A percentile compares a stretch with the other conserved stretches of the same genome.
Evolutionary conservation across 1,139 yeast genomes (phyloP).

Genomic region (Pichia sp.): DNA sequence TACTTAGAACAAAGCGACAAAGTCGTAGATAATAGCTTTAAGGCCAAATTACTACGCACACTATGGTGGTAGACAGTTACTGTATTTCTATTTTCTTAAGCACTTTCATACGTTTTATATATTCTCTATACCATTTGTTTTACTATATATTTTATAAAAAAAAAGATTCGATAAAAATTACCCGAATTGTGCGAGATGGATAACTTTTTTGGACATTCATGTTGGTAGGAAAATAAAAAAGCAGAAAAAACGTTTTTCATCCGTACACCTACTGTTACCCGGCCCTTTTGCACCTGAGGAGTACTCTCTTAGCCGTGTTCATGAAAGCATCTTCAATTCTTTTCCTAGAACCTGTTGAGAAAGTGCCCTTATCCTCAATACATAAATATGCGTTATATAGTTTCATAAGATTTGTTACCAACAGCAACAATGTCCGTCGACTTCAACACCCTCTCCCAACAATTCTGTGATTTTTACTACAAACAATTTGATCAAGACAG

Average conservation of each 20-base stretch:
- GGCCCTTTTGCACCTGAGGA: background rate
- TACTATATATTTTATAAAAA: too few relatives aligned
- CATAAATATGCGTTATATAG: background rate
- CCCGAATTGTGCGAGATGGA: too few relatives aligned
- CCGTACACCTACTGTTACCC: slow-evolving; percentile 4
- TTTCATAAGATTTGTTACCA: background rate
- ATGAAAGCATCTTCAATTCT: background rate
- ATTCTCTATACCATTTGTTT: background rate
- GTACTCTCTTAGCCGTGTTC: slow-evolving; percentile 3
- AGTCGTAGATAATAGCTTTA: slow-evolving; percentile 1
- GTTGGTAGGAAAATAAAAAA: background rate
- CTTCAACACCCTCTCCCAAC: slow-evolving; percentile 68
- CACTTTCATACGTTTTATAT: background rate
- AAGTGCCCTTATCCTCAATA: background rate
- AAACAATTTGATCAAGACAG: slow-evolving; percentile 93
- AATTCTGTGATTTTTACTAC: slow-evolving; percentile 92
- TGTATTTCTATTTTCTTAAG: background rate
- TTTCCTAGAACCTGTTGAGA: background rate
- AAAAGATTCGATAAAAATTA: too few relatives aligned
- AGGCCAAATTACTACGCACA: background rate
- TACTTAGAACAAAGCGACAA: slow-evolving; percentile 1
- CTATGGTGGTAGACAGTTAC: slow-evolving; percentile 1
- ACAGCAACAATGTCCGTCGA: slow-evolving; percentile 45
- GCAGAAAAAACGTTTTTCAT: background rate
- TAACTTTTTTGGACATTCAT: background rate